These are phyloP conservation scores for Xylaria castorea DNA, from an alignment of 495 filamentous ascomycete genomes.

Conservation along the genomic window DNA sequence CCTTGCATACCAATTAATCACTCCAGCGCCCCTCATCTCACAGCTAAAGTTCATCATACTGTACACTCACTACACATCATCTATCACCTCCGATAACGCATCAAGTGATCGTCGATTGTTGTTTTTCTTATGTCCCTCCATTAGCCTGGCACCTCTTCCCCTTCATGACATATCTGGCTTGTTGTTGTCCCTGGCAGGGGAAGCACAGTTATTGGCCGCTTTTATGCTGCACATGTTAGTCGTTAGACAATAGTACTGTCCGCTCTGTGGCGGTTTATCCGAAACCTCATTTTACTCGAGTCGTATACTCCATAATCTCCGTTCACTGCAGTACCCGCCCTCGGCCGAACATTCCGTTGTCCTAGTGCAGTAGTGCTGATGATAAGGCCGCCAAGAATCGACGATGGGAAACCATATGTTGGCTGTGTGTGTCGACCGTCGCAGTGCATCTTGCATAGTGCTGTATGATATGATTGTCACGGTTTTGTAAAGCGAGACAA, in stretches of 20 bases:
- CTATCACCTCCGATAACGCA: not conserved
- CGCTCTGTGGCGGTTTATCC: not conserved
- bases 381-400: conserved; percentile 14
- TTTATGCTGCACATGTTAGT: not conserved
- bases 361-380: conserved; percentile 22
- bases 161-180: not conserved
- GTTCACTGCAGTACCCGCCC: not conserved
- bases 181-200: not conserved
- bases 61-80: too few species aligned
- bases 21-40: not conserved
- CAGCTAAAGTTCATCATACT: not conserved
- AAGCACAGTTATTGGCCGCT: not conserved
- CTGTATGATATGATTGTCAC: not conserved
- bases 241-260: not conserved
- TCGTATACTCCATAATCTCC: conserved; percentile 4
- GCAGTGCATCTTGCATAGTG: conserved; percentile 12
- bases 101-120: not conserved
- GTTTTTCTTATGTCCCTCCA: not conserved
- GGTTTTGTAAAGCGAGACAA: not conserved
- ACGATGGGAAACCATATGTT: not conserved
- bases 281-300: conserved; percentile 7
- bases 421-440: not conserved
- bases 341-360: conserved; percentile 16
- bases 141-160: not conserved
- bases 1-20: conserved; percentile 11